These are phyloP conservation scores for Psilocybe cyanescens DNA, from an alignment of 768 basidiomycete species.

Conservation along the genomic window DNA sequence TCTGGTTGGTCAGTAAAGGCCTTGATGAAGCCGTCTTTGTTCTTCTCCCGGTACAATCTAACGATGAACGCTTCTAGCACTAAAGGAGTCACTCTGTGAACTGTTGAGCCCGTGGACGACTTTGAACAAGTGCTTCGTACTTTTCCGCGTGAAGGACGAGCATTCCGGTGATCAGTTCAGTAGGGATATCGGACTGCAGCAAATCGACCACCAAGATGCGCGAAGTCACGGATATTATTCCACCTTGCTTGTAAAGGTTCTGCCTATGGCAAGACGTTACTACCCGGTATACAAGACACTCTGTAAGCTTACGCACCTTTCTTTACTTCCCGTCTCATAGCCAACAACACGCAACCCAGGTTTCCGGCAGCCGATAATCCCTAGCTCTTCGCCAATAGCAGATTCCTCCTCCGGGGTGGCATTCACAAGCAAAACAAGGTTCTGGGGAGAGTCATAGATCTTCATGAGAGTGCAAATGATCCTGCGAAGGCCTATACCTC, in stretches of 20 bases:
- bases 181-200: conserved; percentile 85
- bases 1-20: conserved; percentile 98
- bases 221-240: conserved; percentile 90
- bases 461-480: conserved; percentile 88
- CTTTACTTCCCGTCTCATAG: conserved; percentile 78
- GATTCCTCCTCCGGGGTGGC: conserved; percentile 86
- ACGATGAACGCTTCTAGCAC: conserved; percentile 93
- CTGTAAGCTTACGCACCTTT: conserved; percentile 58
- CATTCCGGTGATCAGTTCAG: conserved; percentile 85
- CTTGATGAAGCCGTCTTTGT: conserved; percentile 90
- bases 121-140: conserved; percentile 41
- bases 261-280: conserved; percentile 52
- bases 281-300: not conserved
- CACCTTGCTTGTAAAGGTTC: conserved; percentile 85
- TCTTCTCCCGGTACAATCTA: conserved; percentile 87
- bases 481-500: conserved; percentile 87
- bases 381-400: conserved; percentile 90
- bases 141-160: conserved; percentile 90
- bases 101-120: not conserved
- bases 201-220: conserved; percentile 96
- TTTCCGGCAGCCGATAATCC: conserved; percentile 87
- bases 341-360: conserved; percentile 84
- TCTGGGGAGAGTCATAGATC: conserved; percentile 88
- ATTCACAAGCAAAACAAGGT: conserved; percentile 84
- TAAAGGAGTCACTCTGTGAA: conserved; percentile 77